Evolutionary conservation across 352 stramenopile species (phyloP).

Genomic region (Phytophthora fragariae): DNA sequence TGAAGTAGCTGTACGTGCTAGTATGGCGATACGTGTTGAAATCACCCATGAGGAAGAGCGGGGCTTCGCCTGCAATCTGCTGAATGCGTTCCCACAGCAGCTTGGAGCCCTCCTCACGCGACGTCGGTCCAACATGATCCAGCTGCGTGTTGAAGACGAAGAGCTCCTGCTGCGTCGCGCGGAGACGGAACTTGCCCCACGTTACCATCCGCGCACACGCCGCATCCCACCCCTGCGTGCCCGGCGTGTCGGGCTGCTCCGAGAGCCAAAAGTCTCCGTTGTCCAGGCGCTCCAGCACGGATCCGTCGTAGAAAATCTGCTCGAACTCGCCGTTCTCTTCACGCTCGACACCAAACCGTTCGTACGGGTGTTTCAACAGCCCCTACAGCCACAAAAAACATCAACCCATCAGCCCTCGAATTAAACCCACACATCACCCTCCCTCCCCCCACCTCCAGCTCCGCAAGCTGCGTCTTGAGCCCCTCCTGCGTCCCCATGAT

Average conservation of each 20-base stretch:
- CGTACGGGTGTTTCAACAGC: constrained; percentile 67
- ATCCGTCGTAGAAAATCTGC: constrained; percentile 83
- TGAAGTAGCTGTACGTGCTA: constrained; percentile 85
- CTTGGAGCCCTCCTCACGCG: constrained; percentile 62
- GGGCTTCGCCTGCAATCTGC: constrained; percentile 56
- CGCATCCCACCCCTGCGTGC: constrained; percentile 72
- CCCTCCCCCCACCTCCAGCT: constrained; percentile 51
- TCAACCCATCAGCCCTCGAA: background rate
- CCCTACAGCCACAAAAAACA: constrained; percentile 26
- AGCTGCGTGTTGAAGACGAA: constrained; percentile 86
- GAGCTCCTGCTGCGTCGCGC: constrained; percentile 67
- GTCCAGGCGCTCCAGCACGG: constrained; percentile 62
- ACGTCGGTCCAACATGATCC: constrained; percentile 64
- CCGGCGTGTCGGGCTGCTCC: constrained; percentile 60
- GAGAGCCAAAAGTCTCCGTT: constrained; percentile 83
- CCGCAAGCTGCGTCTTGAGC: constrained; percentile 68
- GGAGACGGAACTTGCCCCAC: constrained; percentile 75
- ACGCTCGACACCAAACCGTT: constrained; percentile 75
- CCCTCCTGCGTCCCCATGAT: constrained; percentile 83
- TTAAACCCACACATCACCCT: background rate
- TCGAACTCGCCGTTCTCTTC: constrained; percentile 81
- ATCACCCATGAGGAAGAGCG: constrained; percentile 83
- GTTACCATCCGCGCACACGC: constrained; percentile 77
- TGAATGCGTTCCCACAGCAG: constrained; percentile 76
- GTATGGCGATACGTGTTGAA: constrained; percentile 91